Percentiles rank a stretch among this genome's conserved stretches.
These are phyloP conservation scores for Huntiella abstrusa DNA, from an alignment of 2,329 filamentous ascomycete species.

Conservation along the genomic window DNA sequence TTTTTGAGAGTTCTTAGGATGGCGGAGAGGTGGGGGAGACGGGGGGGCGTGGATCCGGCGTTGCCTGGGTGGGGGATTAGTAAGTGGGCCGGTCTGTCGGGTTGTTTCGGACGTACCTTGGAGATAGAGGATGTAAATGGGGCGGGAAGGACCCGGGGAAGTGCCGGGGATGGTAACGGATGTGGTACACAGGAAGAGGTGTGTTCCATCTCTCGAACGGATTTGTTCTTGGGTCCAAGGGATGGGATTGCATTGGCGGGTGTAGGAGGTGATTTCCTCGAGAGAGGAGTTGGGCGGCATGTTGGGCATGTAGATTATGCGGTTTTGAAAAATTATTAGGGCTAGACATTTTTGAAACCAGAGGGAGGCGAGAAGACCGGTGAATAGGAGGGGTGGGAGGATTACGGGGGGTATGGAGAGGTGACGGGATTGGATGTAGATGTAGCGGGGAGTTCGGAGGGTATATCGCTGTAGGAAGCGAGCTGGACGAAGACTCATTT, in stretches of 20 bases:
- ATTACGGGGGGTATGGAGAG: slow-evolving; percentile 20
- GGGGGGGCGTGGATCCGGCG: slow-evolving; percentile 37
- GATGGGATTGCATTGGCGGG: slow-evolving; percentile 38
- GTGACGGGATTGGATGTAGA: background rate
- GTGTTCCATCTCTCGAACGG: slow-evolving; percentile 43
- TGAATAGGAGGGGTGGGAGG: slow-evolving; percentile 48
- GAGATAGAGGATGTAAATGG: slow-evolving; percentile 36
- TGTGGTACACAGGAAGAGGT: slow-evolving; percentile 40
- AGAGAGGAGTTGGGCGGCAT: slow-evolving; percentile 50
- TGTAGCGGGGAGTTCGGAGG: background rate
- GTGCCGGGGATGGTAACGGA: slow-evolving; percentile 16
- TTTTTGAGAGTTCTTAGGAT: slow-evolving; percentile 28
- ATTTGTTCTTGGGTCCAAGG: slow-evolving; percentile 47
- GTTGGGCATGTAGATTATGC: slow-evolving; percentile 66
- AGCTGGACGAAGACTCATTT: no score
- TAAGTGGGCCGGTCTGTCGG: slow-evolving; percentile 9
- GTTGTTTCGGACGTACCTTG: slow-evolving; percentile 24
- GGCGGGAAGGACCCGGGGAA: slow-evolving; percentile 5
- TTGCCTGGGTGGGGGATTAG: slow-evolving; percentile 26
- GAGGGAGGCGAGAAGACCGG: slow-evolving; percentile 43
- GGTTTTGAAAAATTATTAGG: slow-evolving; percentile 62
- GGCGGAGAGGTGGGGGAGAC: slow-evolving; percentile 36
- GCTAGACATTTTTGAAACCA: slow-evolving; percentile 52
- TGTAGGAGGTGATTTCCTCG: slow-evolving; percentile 48
- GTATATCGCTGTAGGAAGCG: no score